Base-by-base conservation (phyloP, 352 stramenopile genomes). In the Phytophthora europaea region DNA sequence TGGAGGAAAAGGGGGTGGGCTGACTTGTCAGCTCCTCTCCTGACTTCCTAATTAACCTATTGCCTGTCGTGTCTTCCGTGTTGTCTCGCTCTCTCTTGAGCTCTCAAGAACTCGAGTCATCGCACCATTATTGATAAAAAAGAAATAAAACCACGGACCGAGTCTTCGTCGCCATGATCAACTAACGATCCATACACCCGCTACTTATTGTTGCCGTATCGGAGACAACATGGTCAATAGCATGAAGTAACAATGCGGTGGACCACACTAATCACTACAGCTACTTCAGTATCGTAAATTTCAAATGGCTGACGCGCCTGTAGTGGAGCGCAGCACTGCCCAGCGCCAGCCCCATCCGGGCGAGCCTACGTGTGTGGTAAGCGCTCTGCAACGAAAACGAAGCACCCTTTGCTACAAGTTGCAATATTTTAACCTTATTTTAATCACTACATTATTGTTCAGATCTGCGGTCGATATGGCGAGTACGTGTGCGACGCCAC, bases 401-500 rank as follows among this genome's bases (percentile, higher is more conserved):
- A 52, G 8, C 2, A 15, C n/a, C 3, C 12, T 7, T 16, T 8
- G 16, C 4, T 9, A 18, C 20, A 54, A 16, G 8, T 54, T 2
- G 3, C 9, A 54, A 54, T 31, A 31, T 33, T 9, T 28, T 9
- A 31, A 47, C 9, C 9, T 3, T 50, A 22, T 22, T 10, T 31
- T 31, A 31, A 31, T 31, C 8, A 31, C 28, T 31, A 40, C 33
- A 45, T 31, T 36, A 59, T 60, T 51, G 5, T 54, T 13, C 31
- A 93, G 83, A 64, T 94, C 8, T 97, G 90, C 47, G 81, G 82
- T 18, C 84, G 85, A 36, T 95, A 84, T 45, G 90, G 90, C 70
- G 87, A 84, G 34, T 97, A 95, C 61, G 76, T 95, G 54, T 95
- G 90, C 59, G 90, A 97, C 57, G 76, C 70, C 26, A 97, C 90